Conservation (phyloP, 108 stramenopile species). For the Nitzschia sp. region DNA sequence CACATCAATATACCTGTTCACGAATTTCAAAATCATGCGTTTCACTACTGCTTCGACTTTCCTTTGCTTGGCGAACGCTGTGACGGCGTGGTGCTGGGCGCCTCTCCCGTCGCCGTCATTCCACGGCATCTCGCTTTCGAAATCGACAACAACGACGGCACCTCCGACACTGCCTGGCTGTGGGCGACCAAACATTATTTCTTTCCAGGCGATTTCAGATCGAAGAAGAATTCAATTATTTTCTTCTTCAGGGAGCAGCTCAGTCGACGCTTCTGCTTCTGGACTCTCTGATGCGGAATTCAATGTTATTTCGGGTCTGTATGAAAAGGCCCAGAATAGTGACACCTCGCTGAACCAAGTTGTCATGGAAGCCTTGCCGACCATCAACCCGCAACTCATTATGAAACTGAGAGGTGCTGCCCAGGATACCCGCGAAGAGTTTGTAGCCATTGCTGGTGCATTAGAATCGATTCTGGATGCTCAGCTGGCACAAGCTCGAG, state of each 20-base stretch:
- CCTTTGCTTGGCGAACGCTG: too few species aligned
- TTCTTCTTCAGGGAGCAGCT: not conserved
- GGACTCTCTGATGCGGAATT: conserved; percentile 32
- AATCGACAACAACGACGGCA: too few species aligned
- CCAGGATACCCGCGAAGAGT: conserved; percentile 7
- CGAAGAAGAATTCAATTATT: not conserved
- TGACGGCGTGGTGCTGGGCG: too few species aligned
- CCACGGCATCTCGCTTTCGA: too few species aligned
- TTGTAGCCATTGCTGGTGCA: conserved; percentile 38
- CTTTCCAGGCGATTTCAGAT: too few species aligned
- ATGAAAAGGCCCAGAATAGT: conserved; percentile 15
- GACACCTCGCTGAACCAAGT: conserved; percentile 14
- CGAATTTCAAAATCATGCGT: too few species aligned
- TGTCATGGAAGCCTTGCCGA: conserved; percentile 33
- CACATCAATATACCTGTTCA: too few species aligned
- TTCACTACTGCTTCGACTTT: too few species aligned
- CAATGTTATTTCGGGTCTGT: conserved; percentile 18
- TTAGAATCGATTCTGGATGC: conserved; percentile 56
- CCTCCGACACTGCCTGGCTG: too few species aligned
- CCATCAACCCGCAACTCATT: conserved; percentile 34
- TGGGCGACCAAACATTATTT: too few species aligned
- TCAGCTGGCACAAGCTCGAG: conserved; percentile 53
- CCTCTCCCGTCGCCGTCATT: too few species aligned
- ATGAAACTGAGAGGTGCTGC: conserved; percentile 39
- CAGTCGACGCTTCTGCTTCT: conserved; percentile 14